Evolutionary conservation across 2,329 filamentous ascomycete genomes (phyloP).

Genomic region (Lasiodiplodia sp.): DNA sequence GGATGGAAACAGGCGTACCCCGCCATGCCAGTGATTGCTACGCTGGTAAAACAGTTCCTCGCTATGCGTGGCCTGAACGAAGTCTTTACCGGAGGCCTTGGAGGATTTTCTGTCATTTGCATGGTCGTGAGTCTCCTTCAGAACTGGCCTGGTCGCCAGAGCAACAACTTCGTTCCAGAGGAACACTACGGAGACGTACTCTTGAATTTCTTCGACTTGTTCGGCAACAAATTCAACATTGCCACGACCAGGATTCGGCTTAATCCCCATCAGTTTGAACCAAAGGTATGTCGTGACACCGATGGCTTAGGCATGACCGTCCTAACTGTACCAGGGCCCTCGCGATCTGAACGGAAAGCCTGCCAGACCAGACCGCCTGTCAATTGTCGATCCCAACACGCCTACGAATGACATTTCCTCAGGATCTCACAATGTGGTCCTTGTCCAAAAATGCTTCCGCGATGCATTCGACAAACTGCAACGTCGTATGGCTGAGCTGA

Average conservation of each 20-base stretch:
- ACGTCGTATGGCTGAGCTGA: constrained; percentile 64
- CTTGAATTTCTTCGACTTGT: constrained; percentile 87
- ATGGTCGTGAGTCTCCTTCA: constrained; percentile 89
- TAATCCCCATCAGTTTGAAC: constrained; percentile 75
- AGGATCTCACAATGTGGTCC: constrained; percentile 74
- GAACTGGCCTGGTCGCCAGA: constrained; percentile 75
- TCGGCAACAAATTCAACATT: constrained; percentile 82
- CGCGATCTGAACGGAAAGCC: constrained; percentile 41
- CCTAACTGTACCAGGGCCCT: constrained; percentile 11
- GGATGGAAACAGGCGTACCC: constrained; percentile 82
- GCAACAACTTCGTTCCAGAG: constrained; percentile 63
- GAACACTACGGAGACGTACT: constrained; percentile 81
- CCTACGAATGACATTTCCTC: constrained; percentile 87
- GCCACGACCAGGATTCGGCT: constrained; percentile 75
- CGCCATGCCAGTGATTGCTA: constrained; percentile 84
- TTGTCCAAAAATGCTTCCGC: constrained; percentile 74
- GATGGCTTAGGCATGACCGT: neutral
- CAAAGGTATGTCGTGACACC: constrained; percentile 68
- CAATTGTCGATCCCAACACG: constrained; percentile 92
- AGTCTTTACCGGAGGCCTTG: constrained; percentile 87
- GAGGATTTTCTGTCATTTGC: constrained; percentile 93
- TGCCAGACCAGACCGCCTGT: constrained; percentile 66
- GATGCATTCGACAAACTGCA: constrained; percentile 51
- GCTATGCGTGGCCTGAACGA: constrained; percentile 91
- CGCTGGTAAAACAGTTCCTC: constrained; percentile 90